Conservation (phyloP, 2,329 filamentous ascomycete genomes). For the Ceratocystis colombiana region DNA sequence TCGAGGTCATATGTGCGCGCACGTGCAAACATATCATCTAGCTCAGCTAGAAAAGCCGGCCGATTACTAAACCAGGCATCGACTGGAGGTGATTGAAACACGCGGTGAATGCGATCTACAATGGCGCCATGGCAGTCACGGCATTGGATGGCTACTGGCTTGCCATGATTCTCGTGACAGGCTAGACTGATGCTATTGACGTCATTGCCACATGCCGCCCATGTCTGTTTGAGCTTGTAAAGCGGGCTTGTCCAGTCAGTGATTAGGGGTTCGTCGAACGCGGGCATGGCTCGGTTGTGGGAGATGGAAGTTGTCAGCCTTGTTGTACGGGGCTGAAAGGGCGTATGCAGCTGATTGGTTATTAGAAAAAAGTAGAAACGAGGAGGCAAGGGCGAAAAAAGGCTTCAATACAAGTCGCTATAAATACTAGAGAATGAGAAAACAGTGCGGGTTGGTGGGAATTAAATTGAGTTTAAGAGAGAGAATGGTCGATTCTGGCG, state of each 20-base stretch:
- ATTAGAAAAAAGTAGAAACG: too few relatives aligned
- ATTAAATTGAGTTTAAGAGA: too few relatives aligned
- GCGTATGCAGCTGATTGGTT: too few relatives aligned
- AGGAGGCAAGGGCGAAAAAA: too few relatives aligned
- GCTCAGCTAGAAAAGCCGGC: constrained; percentile 40
- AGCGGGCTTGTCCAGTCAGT: constrained; percentile 26
- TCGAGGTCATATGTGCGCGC: constrained; percentile 38
- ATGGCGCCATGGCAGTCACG: constrained; percentile 40
- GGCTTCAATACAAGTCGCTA: too few relatives aligned
- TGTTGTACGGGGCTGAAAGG: constrained; percentile 9
- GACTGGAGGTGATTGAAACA: constrained; percentile 29
- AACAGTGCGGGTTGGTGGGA: too few relatives aligned
- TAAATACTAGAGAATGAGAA: too few relatives aligned
- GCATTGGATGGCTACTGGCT: constrained; percentile 39
- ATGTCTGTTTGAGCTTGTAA: constrained; percentile 22
- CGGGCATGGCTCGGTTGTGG: constrained; percentile 4
- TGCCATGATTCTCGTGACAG: constrained; percentile 39
- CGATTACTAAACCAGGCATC: constrained; percentile 42
- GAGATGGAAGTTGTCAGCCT: neutral
- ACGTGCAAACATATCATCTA: constrained; percentile 42
- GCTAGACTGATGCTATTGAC: constrained; percentile 36
- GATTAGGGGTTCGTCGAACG: constrained; percentile 21
- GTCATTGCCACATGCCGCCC: constrained; percentile 35
- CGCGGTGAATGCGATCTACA: constrained; percentile 37
- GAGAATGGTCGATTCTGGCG: too few relatives aligned